Evolutionary conservation across 2,329 filamentous ascomycete species (phyloP).

Genomic region (Fusarium verticillioides): DNA sequence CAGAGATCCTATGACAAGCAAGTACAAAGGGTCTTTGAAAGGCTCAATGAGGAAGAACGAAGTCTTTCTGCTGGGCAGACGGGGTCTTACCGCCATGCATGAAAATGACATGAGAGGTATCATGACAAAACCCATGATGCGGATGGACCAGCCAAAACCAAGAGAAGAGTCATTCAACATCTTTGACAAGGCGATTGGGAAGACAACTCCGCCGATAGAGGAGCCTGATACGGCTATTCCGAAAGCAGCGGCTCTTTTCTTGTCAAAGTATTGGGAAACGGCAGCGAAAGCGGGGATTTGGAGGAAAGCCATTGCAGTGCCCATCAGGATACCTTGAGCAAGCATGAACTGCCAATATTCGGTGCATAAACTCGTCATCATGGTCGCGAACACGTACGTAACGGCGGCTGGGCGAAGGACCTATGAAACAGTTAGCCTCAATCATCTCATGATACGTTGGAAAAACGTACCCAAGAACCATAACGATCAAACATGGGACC

Average conservation of each 20-base stretch:
- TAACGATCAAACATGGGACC: conserved; percentile 39
- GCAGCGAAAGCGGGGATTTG: conserved; percentile 58
- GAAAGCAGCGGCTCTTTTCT: conserved; percentile 58
- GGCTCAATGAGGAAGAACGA: conserved; percentile 55
- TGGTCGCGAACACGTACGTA: conserved; percentile 27
- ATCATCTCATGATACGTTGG: fast-evolving
- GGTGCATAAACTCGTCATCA: conserved; percentile 48
- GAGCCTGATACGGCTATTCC: conserved; percentile 60
- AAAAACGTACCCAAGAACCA: conserved; percentile 22
- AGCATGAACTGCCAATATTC: conserved; percentile 65
- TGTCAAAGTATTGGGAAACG: conserved; percentile 60
- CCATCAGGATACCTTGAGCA: conserved; percentile 59
- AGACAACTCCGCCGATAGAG: conserved; percentile 63
- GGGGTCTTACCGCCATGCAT: conserved; percentile 46
- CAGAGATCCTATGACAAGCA: conserved; percentile 40
- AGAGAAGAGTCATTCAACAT: conserved; percentile 58
- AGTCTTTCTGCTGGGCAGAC: conserved; percentile 49
- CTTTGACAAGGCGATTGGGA: conserved; percentile 60
- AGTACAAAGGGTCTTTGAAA: conserved; percentile 37
- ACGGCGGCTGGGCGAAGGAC: conserved; percentile 28
- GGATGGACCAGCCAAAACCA: conserved; percentile 63
- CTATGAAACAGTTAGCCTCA: neutral
- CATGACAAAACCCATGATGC: conserved; percentile 63
- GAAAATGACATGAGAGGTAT: conserved; percentile 56
- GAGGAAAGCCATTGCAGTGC: conserved; percentile 54